Conservation (phyloP, 1,139 yeast species). For the Nakaseomyces sp. region DNA sequence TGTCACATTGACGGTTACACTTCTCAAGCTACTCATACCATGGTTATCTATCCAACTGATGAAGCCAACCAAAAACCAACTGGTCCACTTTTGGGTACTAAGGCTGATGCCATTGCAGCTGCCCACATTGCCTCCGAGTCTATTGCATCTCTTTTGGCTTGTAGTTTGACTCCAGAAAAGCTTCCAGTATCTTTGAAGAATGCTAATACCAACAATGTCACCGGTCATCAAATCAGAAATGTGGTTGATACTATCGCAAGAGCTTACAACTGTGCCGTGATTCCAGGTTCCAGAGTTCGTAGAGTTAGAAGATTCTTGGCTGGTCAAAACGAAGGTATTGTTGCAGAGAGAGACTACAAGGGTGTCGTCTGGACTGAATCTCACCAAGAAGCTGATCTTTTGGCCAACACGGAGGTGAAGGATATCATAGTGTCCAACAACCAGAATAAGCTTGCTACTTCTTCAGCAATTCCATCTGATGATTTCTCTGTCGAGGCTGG, state of each 20-base stretch:
- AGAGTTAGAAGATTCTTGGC: slow-evolving; percentile 87
- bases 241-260: slow-evolving; percentile 77
- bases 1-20: slow-evolving; percentile 95
- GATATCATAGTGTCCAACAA: slow-evolving; percentile 37
- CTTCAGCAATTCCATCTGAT: slow-evolving; percentile 58
- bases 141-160: slow-evolving; percentile 63
- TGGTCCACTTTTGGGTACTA: slow-evolving; percentile 73
- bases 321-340: slow-evolving; percentile 88
- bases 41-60: slow-evolving; percentile 67
- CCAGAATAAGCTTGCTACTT: background rate
- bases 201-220: slow-evolving; percentile 35
- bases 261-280: slow-evolving; percentile 71
- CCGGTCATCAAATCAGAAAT: slow-evolving; percentile 60
- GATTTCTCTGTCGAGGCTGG: slow-evolving; percentile 68
- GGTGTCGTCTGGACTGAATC: slow-evolving; percentile 89
- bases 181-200: slow-evolving; percentile 37
- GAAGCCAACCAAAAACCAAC: slow-evolving; percentile 38
- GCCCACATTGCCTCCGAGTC: slow-evolving; percentile 84
- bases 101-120: slow-evolving; percentile 87
- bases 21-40: slow-evolving; percentile 74
- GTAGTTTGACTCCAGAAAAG: slow-evolving; percentile 67
- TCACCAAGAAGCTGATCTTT: slow-evolving; percentile 59
- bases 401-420: slow-evolving; percentile 36
- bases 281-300: slow-evolving; percentile 89
- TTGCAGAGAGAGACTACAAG: slow-evolving; percentile 84